A percentile compares a stretch with the other conserved stretches of the same genome.
These are phyloP conservation scores for Karstenula rhodostoma DNA, from an alignment of 2,329 filamentous ascomycete species.

Conservation along the genomic window DNA sequence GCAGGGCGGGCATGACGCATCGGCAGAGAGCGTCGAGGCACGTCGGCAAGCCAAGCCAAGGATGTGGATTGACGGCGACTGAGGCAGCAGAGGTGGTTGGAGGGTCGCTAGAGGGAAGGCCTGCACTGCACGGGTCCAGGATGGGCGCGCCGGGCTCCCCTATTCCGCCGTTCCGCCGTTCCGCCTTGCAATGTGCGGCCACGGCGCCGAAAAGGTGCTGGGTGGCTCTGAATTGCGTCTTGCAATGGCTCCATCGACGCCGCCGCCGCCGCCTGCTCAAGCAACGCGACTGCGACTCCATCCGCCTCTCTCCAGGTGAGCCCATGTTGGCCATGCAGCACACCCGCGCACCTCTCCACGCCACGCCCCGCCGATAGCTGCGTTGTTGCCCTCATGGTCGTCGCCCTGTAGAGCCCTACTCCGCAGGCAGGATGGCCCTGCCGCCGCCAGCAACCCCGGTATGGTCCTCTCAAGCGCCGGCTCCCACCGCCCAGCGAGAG, in stretches of 20 bases:
- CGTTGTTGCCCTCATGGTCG: conserved; percentile 27
- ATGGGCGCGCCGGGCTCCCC: conserved; percentile 8
- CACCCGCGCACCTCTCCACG: conserved; percentile 30
- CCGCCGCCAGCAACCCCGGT: conserved; percentile 34
- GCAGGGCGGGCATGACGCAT: background rate
- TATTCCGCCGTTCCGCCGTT: no score
- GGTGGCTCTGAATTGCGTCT: conserved; percentile 34
- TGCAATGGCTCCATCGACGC: conserved; percentile 24
- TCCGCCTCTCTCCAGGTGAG: conserved; percentile 29
- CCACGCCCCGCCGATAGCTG: conserved; percentile 28
- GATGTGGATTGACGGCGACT: no score
- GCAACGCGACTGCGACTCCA: conserved; percentile 30
- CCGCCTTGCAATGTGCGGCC: no score
- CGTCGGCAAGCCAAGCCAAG: background rate
- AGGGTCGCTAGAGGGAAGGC: background rate
- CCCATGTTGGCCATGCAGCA: conserved; percentile 40
- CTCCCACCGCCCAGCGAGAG: conserved; percentile 35
- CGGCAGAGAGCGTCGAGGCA: no score
- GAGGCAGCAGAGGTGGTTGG: no score
- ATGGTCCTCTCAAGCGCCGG: conserved; percentile 13
- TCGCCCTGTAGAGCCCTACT: conserved; percentile 22
- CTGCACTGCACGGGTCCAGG: conserved; percentile 15
- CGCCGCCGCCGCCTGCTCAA: conserved; percentile 32
- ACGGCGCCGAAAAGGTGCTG: conserved; percentile 22
- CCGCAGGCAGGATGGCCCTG: conserved; percentile 44